Evolutionary conservation across 768 basidiomycete genomes (phyloP).

Genomic region (Suillus subalutaceus): DNA sequence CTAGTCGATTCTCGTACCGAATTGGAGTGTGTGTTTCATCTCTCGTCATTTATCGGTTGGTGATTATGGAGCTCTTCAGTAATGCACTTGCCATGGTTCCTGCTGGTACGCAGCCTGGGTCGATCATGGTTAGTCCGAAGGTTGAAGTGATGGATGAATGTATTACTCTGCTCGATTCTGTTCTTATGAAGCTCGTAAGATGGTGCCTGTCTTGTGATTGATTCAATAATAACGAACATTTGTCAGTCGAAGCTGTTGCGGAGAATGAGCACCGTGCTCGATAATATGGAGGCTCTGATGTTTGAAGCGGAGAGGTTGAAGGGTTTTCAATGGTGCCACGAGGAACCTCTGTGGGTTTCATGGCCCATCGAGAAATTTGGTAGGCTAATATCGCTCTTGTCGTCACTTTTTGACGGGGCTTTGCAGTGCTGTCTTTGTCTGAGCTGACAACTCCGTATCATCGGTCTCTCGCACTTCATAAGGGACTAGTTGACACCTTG

Average conservation of each 20-base stretch:
- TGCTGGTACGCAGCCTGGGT: slow-evolving; percentile 53
- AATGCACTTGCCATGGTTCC: slow-evolving; percentile 65
- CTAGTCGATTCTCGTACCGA: slow-evolving; percentile 82
- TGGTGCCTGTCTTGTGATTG: background rate
- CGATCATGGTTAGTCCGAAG: slow-evolving; percentile 64
- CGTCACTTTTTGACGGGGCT: background rate
- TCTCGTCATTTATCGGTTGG: background rate
- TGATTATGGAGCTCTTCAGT: slow-evolving; percentile 36
- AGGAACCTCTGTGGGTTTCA: slow-evolving; percentile 79
- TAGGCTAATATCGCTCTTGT: slow-evolving; percentile 23
- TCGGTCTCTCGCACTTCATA: slow-evolving; percentile 61
- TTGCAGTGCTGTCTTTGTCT: slow-evolving; percentile 56
- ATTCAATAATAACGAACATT: background rate
- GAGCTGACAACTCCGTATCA: slow-evolving; percentile 65
- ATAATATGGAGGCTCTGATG: slow-evolving; percentile 64
- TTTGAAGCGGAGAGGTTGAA: slow-evolving; percentile 72
- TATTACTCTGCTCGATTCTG: slow-evolving; percentile 58
- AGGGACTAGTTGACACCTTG: slow-evolving; percentile 56
- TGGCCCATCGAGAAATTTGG: slow-evolving; percentile 85
- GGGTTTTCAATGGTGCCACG: slow-evolving; percentile 70
- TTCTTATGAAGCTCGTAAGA: slow-evolving; percentile 69
- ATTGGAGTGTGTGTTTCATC: slow-evolving; percentile 63
- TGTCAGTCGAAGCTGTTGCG: slow-evolving; percentile 70
- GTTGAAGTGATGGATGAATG: slow-evolving; percentile 68
- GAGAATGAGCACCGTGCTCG: slow-evolving; percentile 63